Base-by-base conservation (phyloP, 306 rosid genomes). In the Corylus americana region DNA sequence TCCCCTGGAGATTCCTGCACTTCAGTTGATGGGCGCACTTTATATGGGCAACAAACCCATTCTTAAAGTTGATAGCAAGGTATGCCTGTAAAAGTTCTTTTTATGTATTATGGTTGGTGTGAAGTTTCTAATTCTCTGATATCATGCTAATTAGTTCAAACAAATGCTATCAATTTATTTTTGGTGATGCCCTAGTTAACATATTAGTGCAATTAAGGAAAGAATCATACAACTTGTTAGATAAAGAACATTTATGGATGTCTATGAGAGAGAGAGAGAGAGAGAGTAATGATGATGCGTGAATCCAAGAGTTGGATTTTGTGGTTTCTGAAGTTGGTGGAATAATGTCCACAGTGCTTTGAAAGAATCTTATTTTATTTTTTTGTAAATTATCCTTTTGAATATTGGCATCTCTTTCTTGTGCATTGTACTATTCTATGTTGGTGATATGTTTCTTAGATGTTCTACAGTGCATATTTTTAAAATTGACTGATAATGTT, bases 11-110 rank as follows among this genome's bases (percentile, higher is more conserved):
- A 95, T 95, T 85, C 99, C 99, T 18, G 90, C 91, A 83, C 98
- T 95, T 85, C 99, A 95, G 86, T 58, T 95, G 87, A 95, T 95
- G 99, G 98, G 99, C 76, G 97, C 99, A 62, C 97, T 95, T 71
- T 95, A 91, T 76, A 95, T 95, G 99, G 99, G 99, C 79, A 95
- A 95, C 93, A 95, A 95, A 47, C 97, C 99, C 47, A 74, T 90
- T 79, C 91, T 95, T 75, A 95, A 95, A 95, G 99, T 93, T 22
- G 99, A 95, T 80, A 91, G 92, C 93, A 95, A 95, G 96, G 98
- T 91, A 85, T 62, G 78, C 68, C 7, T 9, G 71, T 76, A 57
- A 16, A 54, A 25, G 14, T 25, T 59, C 1, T 55, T 57, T 42
- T 37, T 51, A 29, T 57, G 35, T 27, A 20, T 49, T 57, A n/a